Evolutionary conservation across 140 eudicot genomes (phyloP).

Genomic region (Senecio squalidus): DNA sequence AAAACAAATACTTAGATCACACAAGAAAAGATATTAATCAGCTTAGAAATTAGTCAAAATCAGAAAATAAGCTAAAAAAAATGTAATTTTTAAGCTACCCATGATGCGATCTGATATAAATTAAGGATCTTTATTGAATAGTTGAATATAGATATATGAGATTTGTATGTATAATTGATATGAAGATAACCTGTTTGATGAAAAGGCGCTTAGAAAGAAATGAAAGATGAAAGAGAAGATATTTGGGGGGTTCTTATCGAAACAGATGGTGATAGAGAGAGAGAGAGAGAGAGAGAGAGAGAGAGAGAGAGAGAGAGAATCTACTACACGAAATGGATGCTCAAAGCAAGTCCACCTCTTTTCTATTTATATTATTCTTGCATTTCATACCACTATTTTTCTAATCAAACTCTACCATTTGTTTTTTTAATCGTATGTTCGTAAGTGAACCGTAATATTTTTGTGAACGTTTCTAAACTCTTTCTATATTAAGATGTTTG

Average conservation of each 20-base stretch:
- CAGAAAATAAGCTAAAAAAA: conserved; percentile 5
- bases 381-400: background rate
- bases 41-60: conserved; percentile 12
- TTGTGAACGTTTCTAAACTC: too few relatives aligned
- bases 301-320: too few relatives aligned
- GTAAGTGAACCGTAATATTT: too few relatives aligned
- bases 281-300: too few relatives aligned
- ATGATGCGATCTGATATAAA: conserved; percentile 32
- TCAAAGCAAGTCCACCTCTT: conserved; percentile 29
- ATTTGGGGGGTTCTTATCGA: conserved; percentile 26
- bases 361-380: background rate
- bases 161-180: background rate
- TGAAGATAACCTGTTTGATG: conserved; percentile 30
- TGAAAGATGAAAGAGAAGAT: conserved; percentile 11
- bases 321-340: conserved; percentile 31
- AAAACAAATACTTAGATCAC: conserved; percentile 23
- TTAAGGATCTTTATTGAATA: background rate
- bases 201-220: conserved; percentile 27
- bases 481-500: too few relatives aligned
- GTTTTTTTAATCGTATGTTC: too few relatives aligned
- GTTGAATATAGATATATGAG: background rate
- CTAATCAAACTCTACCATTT: too few relatives aligned
- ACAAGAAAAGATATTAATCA: conserved; percentile 7
- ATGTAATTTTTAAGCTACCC: conserved; percentile 5
- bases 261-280: conserved; percentile 29